Evolutionary conservation across 73 alveolate species (phyloP), one percentile per base, ranked within the genome.

Genomic region (Paraurostyla sp.): DNA sequence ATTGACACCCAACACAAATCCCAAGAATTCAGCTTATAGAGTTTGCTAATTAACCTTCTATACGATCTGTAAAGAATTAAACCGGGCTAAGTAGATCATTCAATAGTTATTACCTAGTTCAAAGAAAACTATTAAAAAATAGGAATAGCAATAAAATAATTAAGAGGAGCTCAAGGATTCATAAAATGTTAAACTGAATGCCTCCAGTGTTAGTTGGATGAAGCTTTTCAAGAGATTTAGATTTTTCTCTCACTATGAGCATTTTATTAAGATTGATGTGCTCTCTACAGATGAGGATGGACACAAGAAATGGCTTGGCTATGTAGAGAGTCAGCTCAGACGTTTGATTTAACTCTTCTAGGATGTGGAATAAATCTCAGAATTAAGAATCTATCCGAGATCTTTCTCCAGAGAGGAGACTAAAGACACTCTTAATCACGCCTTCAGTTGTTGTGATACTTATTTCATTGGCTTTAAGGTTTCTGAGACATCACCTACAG

Each of bases 1-100:
- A 63, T 88, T 97, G 83, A 96, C 99, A 0, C 99, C 99, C 0
- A 98, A 98, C 27, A 95, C 91, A 83, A 98, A 99, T 54, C 92
- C 93, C 38, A 96, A 92, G 93, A 97, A 97, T 81, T 92, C 99
- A 22, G 95, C 98, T 42, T 88, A 95, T 76, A 93, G 93, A 49
- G 97, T 97, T n/a, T 90, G 96, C n/a, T 91, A 69, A 71, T 90
- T 95, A 36, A 95, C 99, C 25, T 92, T 94, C 80, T 87, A 93
- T 63, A 95, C 96, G 27, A 87, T 97, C 81, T 71, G 96, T 58
- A 97, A 93, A 49, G 97, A 96, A 84, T 91, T 97, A 62, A 80
- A 69, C 45, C 73, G 80, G 59, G 98, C 97, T 58, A 80, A 71
- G 36, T 85, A 86, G 41, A 91, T 92, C 15, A 76, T 96, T 36